A percentile compares a stretch with the other conserved stretches of the same genome.
Conservation (phyloP, 2,329 filamentous ascomycete species). For the Trichoderma guizhouense region DNA sequence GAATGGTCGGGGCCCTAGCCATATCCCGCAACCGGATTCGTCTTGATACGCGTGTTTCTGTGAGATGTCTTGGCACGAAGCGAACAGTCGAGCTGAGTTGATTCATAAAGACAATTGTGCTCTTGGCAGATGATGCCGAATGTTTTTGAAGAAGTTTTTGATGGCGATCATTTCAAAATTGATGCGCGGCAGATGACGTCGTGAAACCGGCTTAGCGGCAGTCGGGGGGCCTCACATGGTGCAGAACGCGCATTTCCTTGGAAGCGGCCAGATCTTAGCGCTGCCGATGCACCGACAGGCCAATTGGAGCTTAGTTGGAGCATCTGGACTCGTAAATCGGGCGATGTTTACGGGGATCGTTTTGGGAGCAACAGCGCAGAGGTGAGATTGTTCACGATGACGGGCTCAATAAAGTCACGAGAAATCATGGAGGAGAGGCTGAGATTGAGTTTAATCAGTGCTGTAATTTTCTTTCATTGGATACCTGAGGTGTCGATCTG, state of each 20-base stretch:
- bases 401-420: background rate
- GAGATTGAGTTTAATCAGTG: background rate
- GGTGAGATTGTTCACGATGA: background rate
- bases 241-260: background rate
- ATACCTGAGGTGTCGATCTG: background rate
- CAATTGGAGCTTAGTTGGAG: background rate
- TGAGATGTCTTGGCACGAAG: background rate
- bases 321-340: background rate
- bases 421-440: background rate
- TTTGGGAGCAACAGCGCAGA: too few species aligned
- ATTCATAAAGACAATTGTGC: background rate
- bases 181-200: constrained; percentile 1
- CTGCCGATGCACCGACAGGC: background rate
- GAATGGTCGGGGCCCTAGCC: background rate
- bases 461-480: background rate
- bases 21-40: background rate
- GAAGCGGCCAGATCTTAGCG: background rate
- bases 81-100: background rate
- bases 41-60: background rate
- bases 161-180: background rate
- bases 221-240: background rate
- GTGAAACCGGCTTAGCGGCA: constrained; percentile 2
- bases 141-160: background rate
- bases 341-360: background rate
- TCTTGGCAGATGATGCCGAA: background rate